Evolutionary conservation across 768 basidiomycete species (phyloP).

Genomic region (Daedaleopsis sinensis): DNA sequence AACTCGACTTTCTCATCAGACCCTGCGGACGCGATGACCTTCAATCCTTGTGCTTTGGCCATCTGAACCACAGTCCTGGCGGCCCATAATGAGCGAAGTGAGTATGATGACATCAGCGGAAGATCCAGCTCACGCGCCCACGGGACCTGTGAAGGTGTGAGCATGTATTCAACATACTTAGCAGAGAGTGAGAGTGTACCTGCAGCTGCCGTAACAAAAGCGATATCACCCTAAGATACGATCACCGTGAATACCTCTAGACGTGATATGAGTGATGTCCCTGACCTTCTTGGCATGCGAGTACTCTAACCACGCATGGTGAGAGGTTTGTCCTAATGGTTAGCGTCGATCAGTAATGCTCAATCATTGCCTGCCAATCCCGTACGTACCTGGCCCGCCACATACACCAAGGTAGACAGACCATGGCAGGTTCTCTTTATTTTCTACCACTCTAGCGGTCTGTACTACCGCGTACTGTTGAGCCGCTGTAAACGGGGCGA

Average conservation of each 20-base stretch:
- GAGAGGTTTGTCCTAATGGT: slow-evolving; percentile 35
- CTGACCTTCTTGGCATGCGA: slow-evolving; percentile 44
- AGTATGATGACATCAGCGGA: not conserved
- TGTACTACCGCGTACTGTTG: slow-evolving; percentile 43
- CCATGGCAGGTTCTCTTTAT: slow-evolving; percentile 51
- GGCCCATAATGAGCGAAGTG: not conserved
- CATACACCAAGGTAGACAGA: slow-evolving; percentile 50
- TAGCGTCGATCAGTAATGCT: not conserved
- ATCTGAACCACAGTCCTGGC: slow-evolving; percentile 40
- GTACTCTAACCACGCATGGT: slow-evolving; percentile 44
- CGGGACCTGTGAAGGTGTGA: slow-evolving; percentile 38
- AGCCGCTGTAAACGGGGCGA: slow-evolving; percentile 32
- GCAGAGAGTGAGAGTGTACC: slow-evolving; percentile 26
- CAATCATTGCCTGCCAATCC: not conserved
- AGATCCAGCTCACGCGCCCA: slow-evolving; percentile 56
- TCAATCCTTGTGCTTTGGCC: slow-evolving; percentile 47
- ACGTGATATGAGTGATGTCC: too few species aligned
- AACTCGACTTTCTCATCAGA: slow-evolving; percentile 74
- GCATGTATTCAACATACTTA: not conserved
- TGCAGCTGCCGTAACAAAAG: slow-evolving; percentile 50
- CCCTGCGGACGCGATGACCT: slow-evolving; percentile 74
- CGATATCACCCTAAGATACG: slow-evolving; percentile 45
- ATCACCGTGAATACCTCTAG: too few species aligned
- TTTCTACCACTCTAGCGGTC: slow-evolving; percentile 34
- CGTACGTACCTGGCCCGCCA: slow-evolving; percentile 42